phyloP scores from a whole-genome alignment of 352 stramenopile genomes.

The Phytophthora citricola region DNA sequence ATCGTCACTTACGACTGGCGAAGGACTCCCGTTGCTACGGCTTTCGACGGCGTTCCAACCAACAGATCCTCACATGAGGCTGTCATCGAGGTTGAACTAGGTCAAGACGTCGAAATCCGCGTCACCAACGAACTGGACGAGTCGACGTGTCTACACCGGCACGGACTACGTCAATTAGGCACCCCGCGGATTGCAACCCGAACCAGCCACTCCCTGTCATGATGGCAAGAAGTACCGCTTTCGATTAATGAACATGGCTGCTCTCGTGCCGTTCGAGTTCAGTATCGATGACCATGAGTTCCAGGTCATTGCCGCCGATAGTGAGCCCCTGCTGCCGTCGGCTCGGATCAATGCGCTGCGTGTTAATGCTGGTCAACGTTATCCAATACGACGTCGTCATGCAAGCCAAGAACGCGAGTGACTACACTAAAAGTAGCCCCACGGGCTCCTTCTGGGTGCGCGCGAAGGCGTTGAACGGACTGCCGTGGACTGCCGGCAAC shows the following conservation, averaged over 20 bases:
- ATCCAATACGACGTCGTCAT: no score
- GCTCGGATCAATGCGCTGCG: slow-evolving; percentile 22
- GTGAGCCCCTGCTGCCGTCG: slow-evolving; percentile 34
- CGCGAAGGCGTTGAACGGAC: slow-evolving; percentile 10
- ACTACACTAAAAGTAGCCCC: neutral
- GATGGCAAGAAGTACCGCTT: slow-evolving; percentile 40
- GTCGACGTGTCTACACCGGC: no score
- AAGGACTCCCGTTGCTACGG: no score
- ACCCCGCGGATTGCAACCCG: slow-evolving; percentile 22
- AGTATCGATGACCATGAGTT: slow-evolving; percentile 51
- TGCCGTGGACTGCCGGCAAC: slow-evolving; percentile 25
- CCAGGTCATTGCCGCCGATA: slow-evolving; percentile 38
- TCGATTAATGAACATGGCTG: slow-evolving; percentile 48
- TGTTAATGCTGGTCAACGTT: no score
- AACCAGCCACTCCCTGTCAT: slow-evolving; percentile 31
- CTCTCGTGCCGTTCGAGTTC: slow-evolving; percentile 39
- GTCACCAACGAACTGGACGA: no score
- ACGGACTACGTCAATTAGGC: no score
- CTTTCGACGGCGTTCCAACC: no score
- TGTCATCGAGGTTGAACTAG: no score
- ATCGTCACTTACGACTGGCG: no score
- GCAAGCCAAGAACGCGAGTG: neutral
- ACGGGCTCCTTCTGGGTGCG: slow-evolving; percentile 34
- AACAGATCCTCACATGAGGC: no score
- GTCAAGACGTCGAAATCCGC: no score